phyloP scores from a whole-genome alignment of 2,329 filamentous ascomycete genomes.

The Hymenoscyphus fraxineus region DNA sequence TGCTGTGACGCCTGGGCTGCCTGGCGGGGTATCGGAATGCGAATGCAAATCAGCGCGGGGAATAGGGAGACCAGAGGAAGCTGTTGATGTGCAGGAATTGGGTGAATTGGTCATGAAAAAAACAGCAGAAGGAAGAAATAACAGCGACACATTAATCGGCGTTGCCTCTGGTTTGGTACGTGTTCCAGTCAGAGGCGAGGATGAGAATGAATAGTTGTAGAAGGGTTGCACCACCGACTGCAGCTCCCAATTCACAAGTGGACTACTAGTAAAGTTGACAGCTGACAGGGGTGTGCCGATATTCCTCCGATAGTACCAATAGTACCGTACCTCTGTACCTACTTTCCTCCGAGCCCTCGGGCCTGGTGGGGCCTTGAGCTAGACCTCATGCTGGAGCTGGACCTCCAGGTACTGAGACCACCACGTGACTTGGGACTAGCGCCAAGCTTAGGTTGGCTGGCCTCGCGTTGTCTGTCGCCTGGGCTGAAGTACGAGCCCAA shows the following conservation, averaged over 20 bases:
- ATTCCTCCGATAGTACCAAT: neutral
- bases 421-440: no score
- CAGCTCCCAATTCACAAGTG: neutral
- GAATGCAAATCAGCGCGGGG: neutral
- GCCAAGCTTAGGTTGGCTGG: neutral
- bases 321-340: no score
- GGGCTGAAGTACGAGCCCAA: neutral
- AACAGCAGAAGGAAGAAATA: neutral
- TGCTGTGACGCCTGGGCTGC: neutral
- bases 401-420: no score
- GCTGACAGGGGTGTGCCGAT: neutral
- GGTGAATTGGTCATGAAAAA: neutral
- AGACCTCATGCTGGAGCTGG: neutral
- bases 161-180: neutral
- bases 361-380: neutral
- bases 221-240: neutral
- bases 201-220: neutral
- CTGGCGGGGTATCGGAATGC: neutral
- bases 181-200: neutral
- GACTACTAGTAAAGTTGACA: neutral
- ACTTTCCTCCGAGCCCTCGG: no score
- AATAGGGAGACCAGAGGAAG: neutral
- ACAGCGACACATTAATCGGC: neutral
- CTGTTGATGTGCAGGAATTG: neutral
- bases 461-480: constrained; percentile 13